Conservation (phyloP, 805 yeast genomes). For the Candida parachauliodes region DNA sequence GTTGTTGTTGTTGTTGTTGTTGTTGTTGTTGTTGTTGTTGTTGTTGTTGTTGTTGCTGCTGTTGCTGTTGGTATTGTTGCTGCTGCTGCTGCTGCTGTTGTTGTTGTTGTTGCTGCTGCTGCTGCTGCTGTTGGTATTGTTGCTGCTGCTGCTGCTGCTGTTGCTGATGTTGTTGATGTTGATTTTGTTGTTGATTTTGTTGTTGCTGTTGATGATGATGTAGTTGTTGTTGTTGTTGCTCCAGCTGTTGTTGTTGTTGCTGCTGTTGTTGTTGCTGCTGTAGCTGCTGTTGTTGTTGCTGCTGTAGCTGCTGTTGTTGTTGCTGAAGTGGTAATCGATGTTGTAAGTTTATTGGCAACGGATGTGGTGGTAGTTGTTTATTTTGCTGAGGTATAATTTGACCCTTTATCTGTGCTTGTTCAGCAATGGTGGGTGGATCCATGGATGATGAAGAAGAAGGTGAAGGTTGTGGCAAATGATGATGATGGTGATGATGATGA, state of each 20-base stretch:
- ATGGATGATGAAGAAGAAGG: not conserved
- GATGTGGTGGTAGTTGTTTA: not conserved
- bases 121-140: not conserved
- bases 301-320: not conserved
- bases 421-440: not conserved
- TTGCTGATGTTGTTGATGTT: not conserved
- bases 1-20: not conserved
- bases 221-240: not conserved
- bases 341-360: too few species aligned
- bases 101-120: not conserved
- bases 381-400: not conserved
- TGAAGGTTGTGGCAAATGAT: not conserved
- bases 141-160: not conserved
- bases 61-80: not conserved
- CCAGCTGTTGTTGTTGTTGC: not conserved
- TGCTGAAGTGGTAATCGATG: not conserved
- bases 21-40: not conserved
- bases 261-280: not conserved
- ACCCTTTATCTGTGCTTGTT: conserved; percentile 1
- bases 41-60: not conserved
- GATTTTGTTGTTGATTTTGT: not conserved
- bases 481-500: not conserved
- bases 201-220: not conserved
- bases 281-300: not conserved
- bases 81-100: not conserved